Evolutionary conservation across 331 rosid genomes (phyloP).

Genomic region (Pyrus hybrid): DNA sequence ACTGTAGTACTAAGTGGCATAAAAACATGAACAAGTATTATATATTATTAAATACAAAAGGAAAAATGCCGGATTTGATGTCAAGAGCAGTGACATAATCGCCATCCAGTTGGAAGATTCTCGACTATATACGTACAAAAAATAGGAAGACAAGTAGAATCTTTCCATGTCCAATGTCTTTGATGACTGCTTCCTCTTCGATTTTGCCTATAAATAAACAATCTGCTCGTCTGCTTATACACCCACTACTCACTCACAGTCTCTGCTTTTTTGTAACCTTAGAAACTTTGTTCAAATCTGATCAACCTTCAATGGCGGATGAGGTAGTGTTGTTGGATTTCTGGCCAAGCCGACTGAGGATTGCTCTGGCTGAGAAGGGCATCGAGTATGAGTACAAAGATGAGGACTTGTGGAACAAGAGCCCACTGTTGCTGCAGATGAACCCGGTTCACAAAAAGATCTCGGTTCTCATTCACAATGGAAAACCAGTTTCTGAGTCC

Average conservation of each 20-base stretch:
- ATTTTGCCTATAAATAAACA: neutral
- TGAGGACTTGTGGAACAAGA: conserved; percentile 10
- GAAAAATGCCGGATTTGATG: too few relatives aligned
- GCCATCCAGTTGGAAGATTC: too few relatives aligned
- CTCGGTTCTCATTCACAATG: conserved; percentile 17
- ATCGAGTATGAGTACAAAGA: neutral
- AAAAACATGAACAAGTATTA: too few relatives aligned
- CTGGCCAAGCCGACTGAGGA: conserved; percentile 3
- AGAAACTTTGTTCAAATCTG: too few relatives aligned
- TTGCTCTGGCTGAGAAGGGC: conserved; percentile 5
- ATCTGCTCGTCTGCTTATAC: too few relatives aligned
- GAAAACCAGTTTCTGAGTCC: conserved; percentile 9
- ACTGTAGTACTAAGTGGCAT: too few relatives aligned
- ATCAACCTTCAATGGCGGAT: neutral
- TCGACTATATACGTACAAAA: too few relatives aligned
- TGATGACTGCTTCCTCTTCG: neutral
- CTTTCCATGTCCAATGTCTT: too few relatives aligned
- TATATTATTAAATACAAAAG: too few relatives aligned
- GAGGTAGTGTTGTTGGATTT: conserved; percentile 1
- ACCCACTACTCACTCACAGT: neutral
- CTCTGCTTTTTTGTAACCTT: neutral
- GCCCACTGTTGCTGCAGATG: neutral
- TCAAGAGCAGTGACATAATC: too few relatives aligned
- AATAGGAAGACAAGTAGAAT: too few relatives aligned
- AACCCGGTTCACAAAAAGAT: conserved; percentile 14